These are phyloP conservation scores for Rhynchospora pubera DNA, from an alignment of 176 grass and related monocot species.

Conservation along the genomic window DNA sequence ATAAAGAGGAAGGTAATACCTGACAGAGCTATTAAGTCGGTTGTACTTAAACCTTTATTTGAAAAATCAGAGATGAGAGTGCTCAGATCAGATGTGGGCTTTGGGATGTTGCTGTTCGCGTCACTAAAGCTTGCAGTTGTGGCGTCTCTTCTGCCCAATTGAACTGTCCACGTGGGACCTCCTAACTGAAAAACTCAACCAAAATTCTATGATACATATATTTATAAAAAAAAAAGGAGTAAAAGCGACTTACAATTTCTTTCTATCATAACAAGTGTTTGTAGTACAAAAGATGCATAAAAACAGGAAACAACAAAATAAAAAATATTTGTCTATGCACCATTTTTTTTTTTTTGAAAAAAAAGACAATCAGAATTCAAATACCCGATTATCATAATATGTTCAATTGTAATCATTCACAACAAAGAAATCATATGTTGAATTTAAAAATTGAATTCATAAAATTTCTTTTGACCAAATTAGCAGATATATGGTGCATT, in stretches of 20 bases:
- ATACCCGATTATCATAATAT: background rate
- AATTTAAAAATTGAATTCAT: background rate
- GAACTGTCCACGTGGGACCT: conserved; percentile 32
- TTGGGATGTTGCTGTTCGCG: conserved; percentile 32
- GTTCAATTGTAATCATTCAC: too few relatives aligned
- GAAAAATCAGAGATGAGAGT: conserved; percentile 35
- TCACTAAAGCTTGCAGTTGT: conserved; percentile 30
- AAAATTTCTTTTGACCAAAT: background rate
- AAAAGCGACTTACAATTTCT: background rate
- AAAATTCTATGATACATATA: background rate
- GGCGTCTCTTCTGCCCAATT: conserved; percentile 35
- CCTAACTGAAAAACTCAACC: conserved; percentile 24
- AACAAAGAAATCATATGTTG: background rate
- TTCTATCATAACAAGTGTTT: background rate
- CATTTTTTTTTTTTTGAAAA: background rate
- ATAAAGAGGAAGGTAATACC: conserved; percentile 8
- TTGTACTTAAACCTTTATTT: conserved; percentile 25
- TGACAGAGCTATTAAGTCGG: conserved; percentile 28
- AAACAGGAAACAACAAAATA: background rate
- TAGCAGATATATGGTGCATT: background rate
- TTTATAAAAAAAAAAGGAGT: too few relatives aligned
- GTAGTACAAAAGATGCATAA: background rate
- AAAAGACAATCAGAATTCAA: background rate
- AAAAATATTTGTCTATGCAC: background rate
- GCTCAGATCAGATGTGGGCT: conserved; percentile 24